Percentiles rank a stretch among this genome's conserved stretches.
phyloP scores from a whole-genome alignment of 805 yeast genomes.

The Diddensiella santjacobensis region DNA sequence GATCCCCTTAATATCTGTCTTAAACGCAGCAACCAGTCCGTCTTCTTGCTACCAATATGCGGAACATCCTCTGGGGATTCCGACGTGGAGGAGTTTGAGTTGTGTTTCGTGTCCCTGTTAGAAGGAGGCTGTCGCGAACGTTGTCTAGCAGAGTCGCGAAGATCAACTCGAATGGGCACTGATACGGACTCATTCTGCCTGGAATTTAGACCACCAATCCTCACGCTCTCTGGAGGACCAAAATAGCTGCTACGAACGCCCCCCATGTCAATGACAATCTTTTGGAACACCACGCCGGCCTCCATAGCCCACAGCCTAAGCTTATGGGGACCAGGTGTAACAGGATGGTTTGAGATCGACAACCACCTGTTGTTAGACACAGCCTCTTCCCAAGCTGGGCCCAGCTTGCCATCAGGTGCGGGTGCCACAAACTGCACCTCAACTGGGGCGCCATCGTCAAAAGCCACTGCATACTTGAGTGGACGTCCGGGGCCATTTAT shows the following conservation, averaged over 20 bases:
- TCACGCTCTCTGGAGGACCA: conserved; percentile 19
- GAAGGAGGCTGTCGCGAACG: too few species aligned
- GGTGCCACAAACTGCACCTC: conserved; percentile 26
- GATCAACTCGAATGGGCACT: too few species aligned
- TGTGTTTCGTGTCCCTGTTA: too few species aligned
- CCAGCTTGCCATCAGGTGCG: conserved; percentile 6
- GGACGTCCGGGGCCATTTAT: conserved; percentile 23
- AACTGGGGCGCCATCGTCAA: conserved; percentile 28
- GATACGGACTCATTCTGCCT: too few species aligned
- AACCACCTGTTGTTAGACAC: conserved; percentile 17
- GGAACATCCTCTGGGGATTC: too few species aligned
- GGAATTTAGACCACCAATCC: too few species aligned
- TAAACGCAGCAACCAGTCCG: too few species aligned
- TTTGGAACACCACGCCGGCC: conserved; percentile 20
- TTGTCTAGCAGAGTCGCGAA: too few species aligned
- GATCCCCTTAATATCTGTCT: too few species aligned
- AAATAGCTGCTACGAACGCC: conserved; percentile 19
- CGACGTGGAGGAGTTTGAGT: too few species aligned
- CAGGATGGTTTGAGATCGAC: conserved; percentile 1
- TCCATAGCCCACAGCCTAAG: conserved; percentile 18
- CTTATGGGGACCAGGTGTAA: conserved; percentile 14
- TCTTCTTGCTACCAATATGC: too few species aligned
- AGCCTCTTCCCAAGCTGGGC: conserved; percentile 18
- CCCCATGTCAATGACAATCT: conserved; percentile 20
- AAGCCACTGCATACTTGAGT: conserved; percentile 27